Evolutionary conservation across 2,329 filamentous ascomycete genomes (phyloP).

Genomic region (Exophiala viscosa): DNA sequence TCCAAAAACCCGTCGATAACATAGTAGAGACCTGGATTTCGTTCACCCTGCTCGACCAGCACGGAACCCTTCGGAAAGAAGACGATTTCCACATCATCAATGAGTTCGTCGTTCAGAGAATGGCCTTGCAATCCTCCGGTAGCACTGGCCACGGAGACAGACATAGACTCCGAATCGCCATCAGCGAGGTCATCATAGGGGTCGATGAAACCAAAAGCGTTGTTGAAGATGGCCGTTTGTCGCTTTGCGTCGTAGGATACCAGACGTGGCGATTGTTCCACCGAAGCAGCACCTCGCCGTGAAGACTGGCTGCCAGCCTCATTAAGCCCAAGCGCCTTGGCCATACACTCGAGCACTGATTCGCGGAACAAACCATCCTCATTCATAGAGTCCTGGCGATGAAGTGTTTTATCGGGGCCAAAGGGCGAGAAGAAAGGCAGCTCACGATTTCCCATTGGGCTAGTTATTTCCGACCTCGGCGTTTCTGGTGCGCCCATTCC

Average conservation of each 20-base stretch:
- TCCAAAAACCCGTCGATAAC: constrained; percentile 96
- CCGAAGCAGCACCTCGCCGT: constrained; percentile 64
- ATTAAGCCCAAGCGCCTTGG: constrained; percentile 83
- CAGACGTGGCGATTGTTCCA: constrained; percentile 78
- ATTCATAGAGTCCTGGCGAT: constrained; percentile 69
- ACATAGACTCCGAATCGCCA: constrained; percentile 80
- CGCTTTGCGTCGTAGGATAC: constrained; percentile 78
- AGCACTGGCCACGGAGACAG: constrained; percentile 61
- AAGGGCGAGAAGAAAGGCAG: constrained; percentile 35
- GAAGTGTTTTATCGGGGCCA: constrained; percentile 15
- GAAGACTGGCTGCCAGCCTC: constrained; percentile 43
- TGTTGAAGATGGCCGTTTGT: constrained; percentile 74
- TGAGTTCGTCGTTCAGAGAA: constrained; percentile 70
- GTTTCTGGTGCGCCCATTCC: constrained; percentile 15
- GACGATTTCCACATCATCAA: constrained; percentile 92
- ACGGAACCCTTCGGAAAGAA: constrained; percentile 94
- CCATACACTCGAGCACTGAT: constrained; percentile 90
- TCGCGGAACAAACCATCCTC: constrained; percentile 86
- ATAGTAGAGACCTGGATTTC: constrained; percentile 96
- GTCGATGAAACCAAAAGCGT: constrained; percentile 89
- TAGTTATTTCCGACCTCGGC: constrained; percentile 22
- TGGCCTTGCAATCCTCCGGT: constrained; percentile 62
- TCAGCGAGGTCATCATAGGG: constrained; percentile 73
- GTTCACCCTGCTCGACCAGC: constrained; percentile 90
- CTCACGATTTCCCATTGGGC: constrained; percentile 45